Conservation (phyloP, 192 early-diverging fungal genomes). For the Powellomyces hirtus region DNA sequence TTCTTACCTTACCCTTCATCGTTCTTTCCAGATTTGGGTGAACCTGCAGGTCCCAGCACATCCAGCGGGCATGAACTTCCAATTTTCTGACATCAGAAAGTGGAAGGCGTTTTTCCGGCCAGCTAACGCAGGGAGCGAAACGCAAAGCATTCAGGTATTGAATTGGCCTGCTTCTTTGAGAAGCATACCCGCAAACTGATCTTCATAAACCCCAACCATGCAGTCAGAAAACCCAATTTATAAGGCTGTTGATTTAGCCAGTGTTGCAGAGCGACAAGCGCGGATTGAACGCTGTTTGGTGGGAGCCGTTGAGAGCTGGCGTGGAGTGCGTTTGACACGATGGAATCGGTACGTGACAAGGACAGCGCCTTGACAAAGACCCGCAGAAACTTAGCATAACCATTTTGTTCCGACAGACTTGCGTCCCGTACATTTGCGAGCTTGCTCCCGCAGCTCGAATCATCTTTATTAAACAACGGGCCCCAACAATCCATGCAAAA, state of each 20-base stretch:
- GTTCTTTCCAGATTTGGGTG: conserved; percentile 49
- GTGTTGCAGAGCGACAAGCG: conserved; percentile 37
- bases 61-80: conserved; percentile 40
- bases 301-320: conserved; percentile 48
- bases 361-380: too few species aligned
- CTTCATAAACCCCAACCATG: conserved; percentile 1
- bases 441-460: conserved; percentile 15
- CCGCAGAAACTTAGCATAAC: too few species aligned
- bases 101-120: conserved; percentile 43
- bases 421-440: conserved; percentile 13
- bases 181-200: neutral
- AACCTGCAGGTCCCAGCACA: conserved; percentile 46
- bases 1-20: neutral
- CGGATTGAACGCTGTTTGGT: conserved; percentile 41
- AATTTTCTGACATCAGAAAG: conserved; percentile 14
- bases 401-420: neutral
- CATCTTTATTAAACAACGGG: neutral
- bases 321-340: conserved; percentile 41
- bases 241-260: conserved; percentile 22
- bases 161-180: neutral
- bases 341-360: conserved; percentile 53
- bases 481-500: neutral
- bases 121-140: conserved; percentile 3
- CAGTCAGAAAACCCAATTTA: conserved; percentile 40
- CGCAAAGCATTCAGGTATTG: conserved; percentile 34